Evolutionary conservation across 495 filamentous ascomycete genomes (phyloP), one percentile per base, ranked within the genome.

Genomic region (Podospora pseudopauciseta): DNA sequence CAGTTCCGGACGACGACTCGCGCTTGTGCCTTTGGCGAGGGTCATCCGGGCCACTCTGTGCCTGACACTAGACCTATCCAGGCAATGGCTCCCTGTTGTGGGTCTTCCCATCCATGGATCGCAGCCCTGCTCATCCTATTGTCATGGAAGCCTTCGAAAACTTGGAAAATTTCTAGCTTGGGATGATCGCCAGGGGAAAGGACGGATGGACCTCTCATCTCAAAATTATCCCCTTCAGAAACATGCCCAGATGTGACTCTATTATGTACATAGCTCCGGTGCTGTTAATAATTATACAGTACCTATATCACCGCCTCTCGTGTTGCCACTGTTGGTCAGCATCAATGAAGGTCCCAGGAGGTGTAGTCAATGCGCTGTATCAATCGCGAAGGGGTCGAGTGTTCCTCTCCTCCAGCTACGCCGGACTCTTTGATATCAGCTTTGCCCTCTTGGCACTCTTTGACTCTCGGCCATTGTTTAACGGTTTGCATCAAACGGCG

Each of bases 11-110:
- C 23, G 32, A 58, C 54, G 19, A 68, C 49, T 18, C 30, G 32
- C 60, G 19, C 55, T 59, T 63, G 60, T 30, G 49, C 6, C 49
- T 64, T 23, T 63, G 66, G 60, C 66, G 60, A 63, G 55, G 55
- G 28, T 32, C 53, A 62, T 57, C 67, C 27, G 63, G 34, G 56
- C 63, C 67, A 56, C 67, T 69, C 65, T 57, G 67, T 64, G 63
- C 57, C 67, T 44, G 57, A 44, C 44, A 11, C 55, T 68, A 68
- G 26, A 23, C 67, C 62, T 54, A 15, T 68, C 32, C 30, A 1
- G 55, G 67, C 6, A 59, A 63, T 11, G 44, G 11, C 60, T 18
- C 55, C 61, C 62, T 58, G 55, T 59, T 19, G 49, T 62, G 66
- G 28, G 49, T 18, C 39, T 19, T 19, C 18, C 2, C 6, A 18